Percentiles rank a stretch among this genome's conserved stretches.
Evolutionary conservation across 2,329 filamentous ascomycete species (phyloP).

Genomic region (Herpotrichia juniperi): DNA sequence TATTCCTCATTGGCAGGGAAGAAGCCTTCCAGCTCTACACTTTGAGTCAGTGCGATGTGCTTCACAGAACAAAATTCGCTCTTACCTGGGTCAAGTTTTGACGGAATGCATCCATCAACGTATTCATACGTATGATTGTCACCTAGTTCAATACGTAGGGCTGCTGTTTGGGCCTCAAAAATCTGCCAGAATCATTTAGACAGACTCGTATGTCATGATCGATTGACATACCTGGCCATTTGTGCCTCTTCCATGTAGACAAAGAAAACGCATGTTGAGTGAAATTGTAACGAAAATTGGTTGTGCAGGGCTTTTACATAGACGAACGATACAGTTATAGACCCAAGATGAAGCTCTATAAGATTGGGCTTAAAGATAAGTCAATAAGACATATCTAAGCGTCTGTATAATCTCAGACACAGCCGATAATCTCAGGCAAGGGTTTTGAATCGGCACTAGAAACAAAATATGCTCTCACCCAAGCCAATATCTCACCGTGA

Average conservation of each 20-base stretch:
- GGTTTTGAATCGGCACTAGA: too few relatives aligned
- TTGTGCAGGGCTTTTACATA: not conserved
- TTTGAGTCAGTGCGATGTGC: too few relatives aligned
- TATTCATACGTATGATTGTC: slow-evolving; percentile 13
- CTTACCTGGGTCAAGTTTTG: not conserved
- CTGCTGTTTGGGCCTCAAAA: slow-evolving; percentile 6
- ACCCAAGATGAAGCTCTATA: too few relatives aligned
- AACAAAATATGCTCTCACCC: too few relatives aligned
- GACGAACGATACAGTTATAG: too few relatives aligned
- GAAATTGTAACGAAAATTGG: not conserved
- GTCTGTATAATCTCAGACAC: too few relatives aligned
- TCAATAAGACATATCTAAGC: too few relatives aligned
- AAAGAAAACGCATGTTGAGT: slow-evolving; percentile 18
- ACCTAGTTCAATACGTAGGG: slow-evolving; percentile 12
- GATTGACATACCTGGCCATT: slow-evolving; percentile 8
- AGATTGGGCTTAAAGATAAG: too few relatives aligned
- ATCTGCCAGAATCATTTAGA: slow-evolving; percentile 4
- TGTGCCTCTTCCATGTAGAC: slow-evolving; percentile 18
- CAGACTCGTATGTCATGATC: not conserved
- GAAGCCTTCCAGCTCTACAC: not conserved
- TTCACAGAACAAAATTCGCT: too few relatives aligned
- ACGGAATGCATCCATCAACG: slow-evolving; percentile 8
- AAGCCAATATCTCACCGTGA: too few relatives aligned
- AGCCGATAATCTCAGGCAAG: too few relatives aligned
- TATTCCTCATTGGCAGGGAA: not conserved